Evolutionary conservation across 2,329 filamentous ascomycete genomes (phyloP), one percentile per base, ranked within the genome.

Genomic region (Amesomyces nigricolor): DNA sequence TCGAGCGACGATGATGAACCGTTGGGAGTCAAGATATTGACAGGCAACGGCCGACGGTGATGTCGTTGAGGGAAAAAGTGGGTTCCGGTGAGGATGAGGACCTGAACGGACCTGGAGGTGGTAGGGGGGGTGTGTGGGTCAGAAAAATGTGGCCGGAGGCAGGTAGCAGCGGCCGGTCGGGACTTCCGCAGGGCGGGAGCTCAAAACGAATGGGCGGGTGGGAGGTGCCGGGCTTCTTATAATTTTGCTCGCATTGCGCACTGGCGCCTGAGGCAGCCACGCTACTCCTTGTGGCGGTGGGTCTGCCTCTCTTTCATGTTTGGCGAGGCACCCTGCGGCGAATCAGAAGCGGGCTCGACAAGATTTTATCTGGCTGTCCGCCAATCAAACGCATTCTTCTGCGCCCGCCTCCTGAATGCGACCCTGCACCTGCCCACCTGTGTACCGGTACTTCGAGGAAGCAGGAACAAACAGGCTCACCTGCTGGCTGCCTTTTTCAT

Each of bases 201-300:
- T 72, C 70, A 67, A 73, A 75, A 74, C 70, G 70, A 68, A 69
- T 66, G 73, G 71, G 73, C 71, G 74, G 78, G 77, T 71, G 78
- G 78, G 77, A 76, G 72, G 72, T 69, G 69, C 69, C 32, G 32
- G 67, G 68, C 72, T 78, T 73, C 73, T 80, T 81, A 81, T 81
- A 81, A 75, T 79, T 79, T 77, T 78, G 59, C 61, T 63, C 32
- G 40, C 55, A 51, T 39, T 49, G 46, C 48, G 30, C 38, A 42
- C 8, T 30, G 37, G 66, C 63, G 65, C 72, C 70, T 73, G 65
- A 74, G 73, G 72, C 72, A 73, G 68, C 72, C 67, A 69, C 70
- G 69, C 68, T 66, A 67, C 65, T 64, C 46, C 32, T 42, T 69
- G 73, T 75, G 72, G 73, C 72, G 73, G 68, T 68, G 70, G 62